Base-by-base conservation (phyloP, 192 early-diverging fungal species). In the Coemansia sp. region DNA sequence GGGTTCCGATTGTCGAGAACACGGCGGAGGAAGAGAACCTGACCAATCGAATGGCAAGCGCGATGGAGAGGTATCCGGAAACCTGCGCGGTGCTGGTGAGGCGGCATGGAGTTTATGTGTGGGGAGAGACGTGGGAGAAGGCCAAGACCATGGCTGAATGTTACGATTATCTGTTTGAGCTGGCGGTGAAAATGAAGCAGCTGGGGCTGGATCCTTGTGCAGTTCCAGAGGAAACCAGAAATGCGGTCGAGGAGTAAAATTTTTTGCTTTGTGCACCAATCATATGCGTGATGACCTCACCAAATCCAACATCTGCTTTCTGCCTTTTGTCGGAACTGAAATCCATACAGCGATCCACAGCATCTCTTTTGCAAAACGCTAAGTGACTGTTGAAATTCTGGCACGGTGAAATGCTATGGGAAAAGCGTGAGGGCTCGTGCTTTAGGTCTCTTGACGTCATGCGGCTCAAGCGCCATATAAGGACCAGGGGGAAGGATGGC, bases 91-190 rank as follows among this genome's bases (percentile, higher is more conserved):
- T 98, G 44, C 86, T 98, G 53, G 96, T 98, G 15, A 71, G 95
- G 39, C 68, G 94, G 12, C 96, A 98, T 58, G 96, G 96, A 49
- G 96, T 98, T 35, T 98, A 96, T 63, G 93, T 98, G 6, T 98
- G 94, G 94, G 94, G 93, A 60, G 86, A 86, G 82, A 82, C 80
- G 13, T 96, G 96, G 96, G 87, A 96, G 78, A 93, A 96, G 79
- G 93, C 96, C 46, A 98, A 98, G 71, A 87, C 87, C 36, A 98
- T 98, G 96, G 75, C 87, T 7, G 96, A 98, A 73, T 98, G 96
- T 80, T 98, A 96, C 66, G 96, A 98, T 63, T 98, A 98, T 72
- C 73, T 98, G 53, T 98, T 98, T 71, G 93, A 98, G 65, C 91
- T 98, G 52, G 92, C 91, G 10, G 88, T 94, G 42, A 91, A 89